phyloP scores from a whole-genome alignment of 129 eudicot species.

The Artemisia argyi region DNA sequence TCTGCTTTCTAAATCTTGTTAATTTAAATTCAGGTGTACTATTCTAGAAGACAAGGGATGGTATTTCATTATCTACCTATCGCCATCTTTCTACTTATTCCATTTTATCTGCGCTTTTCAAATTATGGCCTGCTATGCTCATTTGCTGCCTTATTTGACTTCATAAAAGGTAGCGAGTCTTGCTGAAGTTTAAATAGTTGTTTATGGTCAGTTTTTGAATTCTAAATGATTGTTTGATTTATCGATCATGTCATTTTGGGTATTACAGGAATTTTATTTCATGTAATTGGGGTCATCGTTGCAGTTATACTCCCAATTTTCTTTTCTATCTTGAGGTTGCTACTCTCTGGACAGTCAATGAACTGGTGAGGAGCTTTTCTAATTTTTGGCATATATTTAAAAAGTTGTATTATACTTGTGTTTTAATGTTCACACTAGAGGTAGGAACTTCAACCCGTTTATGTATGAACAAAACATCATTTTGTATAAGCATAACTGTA shows the following conservation, averaged over 20 bases:
- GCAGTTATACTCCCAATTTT: constrained; percentile 58
- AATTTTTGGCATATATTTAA: constrained; percentile 10
- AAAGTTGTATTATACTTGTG: neutral
- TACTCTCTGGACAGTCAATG: constrained; percentile 74
- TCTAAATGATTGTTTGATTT: constrained; percentile 3
- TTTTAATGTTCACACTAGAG: constrained; percentile 3
- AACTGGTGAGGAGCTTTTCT: constrained; percentile 62
- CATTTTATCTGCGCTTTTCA: constrained; percentile 58
- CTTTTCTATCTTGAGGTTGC: constrained; percentile 62
- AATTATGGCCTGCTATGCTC: constrained; percentile 46
- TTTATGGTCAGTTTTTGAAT: constrained; percentile 9
- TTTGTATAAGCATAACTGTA: neutral
- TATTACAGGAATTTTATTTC: constrained; percentile 72
- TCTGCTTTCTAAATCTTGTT: constrained; percentile 8
- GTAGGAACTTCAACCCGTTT: neutral
- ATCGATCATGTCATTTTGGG: constrained; percentile 15
- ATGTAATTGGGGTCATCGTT: constrained; percentile 56
- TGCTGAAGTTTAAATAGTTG: constrained; percentile 15
- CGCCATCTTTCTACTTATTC: constrained; percentile 62
- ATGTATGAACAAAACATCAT: neutral
- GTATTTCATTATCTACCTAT: constrained; percentile 73
- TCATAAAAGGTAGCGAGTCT: constrained; percentile 57
- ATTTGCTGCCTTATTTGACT: constrained; percentile 56
- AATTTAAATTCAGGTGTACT: constrained; percentile 57
- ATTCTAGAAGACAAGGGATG: constrained; percentile 68